Evolutionary conservation across 306 rosid species (phyloP).

Genomic region (Cicer yamashitae): DNA sequence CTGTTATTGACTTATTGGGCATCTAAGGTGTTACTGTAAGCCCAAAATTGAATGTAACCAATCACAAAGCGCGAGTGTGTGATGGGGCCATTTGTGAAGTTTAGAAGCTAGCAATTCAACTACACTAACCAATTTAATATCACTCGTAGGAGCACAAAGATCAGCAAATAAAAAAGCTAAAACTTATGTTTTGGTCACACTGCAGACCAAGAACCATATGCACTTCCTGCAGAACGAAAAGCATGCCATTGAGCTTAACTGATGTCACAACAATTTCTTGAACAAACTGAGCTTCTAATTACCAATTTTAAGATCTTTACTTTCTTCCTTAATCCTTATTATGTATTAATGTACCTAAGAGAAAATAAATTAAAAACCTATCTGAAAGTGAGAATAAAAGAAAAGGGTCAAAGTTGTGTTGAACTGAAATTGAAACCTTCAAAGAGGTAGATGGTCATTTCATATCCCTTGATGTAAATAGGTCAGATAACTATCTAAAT

Average conservation of each 20-base stretch:
- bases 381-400: not conserved
- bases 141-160: slow-evolving; percentile 15
- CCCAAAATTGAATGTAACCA: slow-evolving; percentile 20
- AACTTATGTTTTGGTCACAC: not conserved
- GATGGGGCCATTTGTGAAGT: slow-evolving; percentile 16
- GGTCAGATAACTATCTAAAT: not conserved
- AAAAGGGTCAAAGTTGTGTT: not conserved
- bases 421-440: not conserved
- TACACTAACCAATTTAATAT: not conserved
- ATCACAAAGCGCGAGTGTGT: not conserved
- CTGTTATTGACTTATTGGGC: not conserved
- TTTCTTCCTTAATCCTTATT: not conserved
- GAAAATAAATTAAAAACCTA: slow-evolving; percentile 2
- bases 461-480: not conserved
- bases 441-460: not conserved
- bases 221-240: slow-evolving; percentile 9
- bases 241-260: not conserved
- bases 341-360: not conserved
- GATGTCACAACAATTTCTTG: slow-evolving; percentile 5
- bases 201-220: not conserved
- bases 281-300: slow-evolving; percentile 4
- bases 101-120: slow-evolving; percentile 13
- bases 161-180: slow-evolving; percentile 7
- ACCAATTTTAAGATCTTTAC: slow-evolving; percentile 27
- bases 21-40: slow-evolving; percentile 21